Percentiles rank a stretch among this genome's conserved stretches.
Conservation (phyloP, 2,329 filamentous ascomycete genomes). For the Alternaria brassicicola region DNA sequence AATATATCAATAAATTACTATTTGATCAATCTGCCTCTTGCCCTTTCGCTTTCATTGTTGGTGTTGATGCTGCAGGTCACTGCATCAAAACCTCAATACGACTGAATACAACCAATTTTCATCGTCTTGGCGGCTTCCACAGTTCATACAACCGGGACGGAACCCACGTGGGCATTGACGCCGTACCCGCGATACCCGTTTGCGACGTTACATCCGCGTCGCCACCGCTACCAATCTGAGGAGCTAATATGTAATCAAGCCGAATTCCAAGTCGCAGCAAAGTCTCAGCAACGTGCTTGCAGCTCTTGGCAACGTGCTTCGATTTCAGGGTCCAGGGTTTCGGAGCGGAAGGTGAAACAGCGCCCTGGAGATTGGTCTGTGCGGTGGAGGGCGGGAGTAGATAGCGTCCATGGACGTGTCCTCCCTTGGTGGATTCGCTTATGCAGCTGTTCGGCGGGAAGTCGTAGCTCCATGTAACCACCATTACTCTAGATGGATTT, state of each 20-base stretch:
- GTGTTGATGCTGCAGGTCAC: no score
- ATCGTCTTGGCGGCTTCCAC: no score
- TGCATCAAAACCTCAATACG: no score
- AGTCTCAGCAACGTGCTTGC: constrained; percentile 28
- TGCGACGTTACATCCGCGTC: not conserved
- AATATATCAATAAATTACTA: constrained; percentile 11
- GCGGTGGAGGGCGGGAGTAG: not conserved
- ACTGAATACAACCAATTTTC: no score
- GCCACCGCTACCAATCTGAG: not conserved
- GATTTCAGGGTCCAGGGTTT: not conserved
- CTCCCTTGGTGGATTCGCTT: not conserved
- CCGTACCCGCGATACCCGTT: not conserved
- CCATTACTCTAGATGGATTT: no score
- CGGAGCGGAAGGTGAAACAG: constrained; percentile 25
- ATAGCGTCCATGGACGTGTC: no score
- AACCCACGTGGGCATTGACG: not conserved
- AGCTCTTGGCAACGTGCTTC: constrained; percentile 17
- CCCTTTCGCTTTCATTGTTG: no score
- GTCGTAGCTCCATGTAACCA: no score
- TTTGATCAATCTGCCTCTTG: not conserved
- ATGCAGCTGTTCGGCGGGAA: no score
- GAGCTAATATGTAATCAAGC: not conserved
- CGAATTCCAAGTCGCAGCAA: constrained; percentile 24
- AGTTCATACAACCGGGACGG: no score
- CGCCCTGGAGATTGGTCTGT: not conserved